phyloP scores from a whole-genome alignment of 2,329 filamentous ascomycete species.

The Aspergillus tubingensis region DNA sequence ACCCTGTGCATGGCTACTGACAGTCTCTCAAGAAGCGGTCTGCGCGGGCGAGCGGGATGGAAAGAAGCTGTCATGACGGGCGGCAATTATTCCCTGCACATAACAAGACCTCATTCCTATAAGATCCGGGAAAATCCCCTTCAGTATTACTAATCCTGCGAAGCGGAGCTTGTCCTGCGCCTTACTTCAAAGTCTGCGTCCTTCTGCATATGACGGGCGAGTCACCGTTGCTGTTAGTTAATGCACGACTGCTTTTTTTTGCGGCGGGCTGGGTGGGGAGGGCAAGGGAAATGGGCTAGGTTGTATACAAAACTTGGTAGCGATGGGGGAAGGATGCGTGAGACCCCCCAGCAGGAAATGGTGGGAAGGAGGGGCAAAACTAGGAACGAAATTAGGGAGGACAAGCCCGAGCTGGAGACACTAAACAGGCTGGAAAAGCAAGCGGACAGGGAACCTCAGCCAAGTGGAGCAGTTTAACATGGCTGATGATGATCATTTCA shows the following conservation, averaged over 20 bases:
- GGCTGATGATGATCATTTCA: not conserved
- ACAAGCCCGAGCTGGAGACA: not conserved
- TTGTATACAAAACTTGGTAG: not conserved
- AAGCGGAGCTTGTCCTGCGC: not conserved
- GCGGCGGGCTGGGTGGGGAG: not conserved
- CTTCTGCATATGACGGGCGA: not conserved
- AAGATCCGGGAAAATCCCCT: not conserved
- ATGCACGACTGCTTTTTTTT: not conserved
- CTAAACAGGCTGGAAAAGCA: not conserved
- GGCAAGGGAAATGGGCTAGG: not conserved
- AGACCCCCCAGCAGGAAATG: not conserved
- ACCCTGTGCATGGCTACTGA: constrained; percentile 10
- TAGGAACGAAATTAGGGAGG: not conserved
- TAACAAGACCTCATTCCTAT: too few species aligned
- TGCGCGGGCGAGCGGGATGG: constrained; percentile 15
- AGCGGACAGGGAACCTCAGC: not conserved
- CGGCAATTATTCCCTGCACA: not conserved
- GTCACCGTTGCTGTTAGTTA: not conserved
- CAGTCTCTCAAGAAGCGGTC: constrained; percentile 23
- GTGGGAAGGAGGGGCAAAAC: not conserved
- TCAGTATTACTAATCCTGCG: not conserved
- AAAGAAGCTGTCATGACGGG: constrained; percentile 6
- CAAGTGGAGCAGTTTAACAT: not conserved
- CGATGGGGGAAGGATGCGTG: not conserved
- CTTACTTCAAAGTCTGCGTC: not conserved